Percentiles rank a stretch among this genome's conserved stretches.
These are phyloP conservation scores for Cladosporium oxysporum DNA, from an alignment of 2,329 filamentous ascomycete genomes.

Conservation along the genomic window DNA sequence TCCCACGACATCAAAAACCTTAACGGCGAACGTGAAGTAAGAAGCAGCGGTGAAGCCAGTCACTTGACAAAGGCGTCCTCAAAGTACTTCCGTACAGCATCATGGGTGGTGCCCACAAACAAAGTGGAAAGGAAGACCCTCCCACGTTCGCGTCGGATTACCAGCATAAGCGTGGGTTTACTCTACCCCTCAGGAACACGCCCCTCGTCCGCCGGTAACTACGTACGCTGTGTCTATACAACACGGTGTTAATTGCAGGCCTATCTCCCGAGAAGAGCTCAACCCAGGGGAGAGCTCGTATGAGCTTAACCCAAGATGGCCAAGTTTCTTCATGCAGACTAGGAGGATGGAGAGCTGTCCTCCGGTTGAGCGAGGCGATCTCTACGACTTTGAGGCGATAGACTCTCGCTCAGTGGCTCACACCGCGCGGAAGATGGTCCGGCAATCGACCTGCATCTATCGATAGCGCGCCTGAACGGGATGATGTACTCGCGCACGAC, in stretches of 20 bases:
- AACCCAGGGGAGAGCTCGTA: background rate
- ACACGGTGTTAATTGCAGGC: background rate
- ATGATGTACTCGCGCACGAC: background rate
- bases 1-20: background rate
- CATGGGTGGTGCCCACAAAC: background rate
- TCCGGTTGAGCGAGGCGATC: slow-evolving; percentile 1
- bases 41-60: background rate
- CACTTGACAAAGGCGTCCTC: background rate
- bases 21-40: background rate
- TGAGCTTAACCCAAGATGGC: background rate
- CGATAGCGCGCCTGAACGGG: background rate
- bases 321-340: slow-evolving; percentile 11
- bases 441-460: background rate
- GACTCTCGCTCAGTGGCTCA: background rate
- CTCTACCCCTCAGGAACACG: background rate
- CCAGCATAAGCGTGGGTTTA: background rate
- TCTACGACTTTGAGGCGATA: background rate
- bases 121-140: background rate
- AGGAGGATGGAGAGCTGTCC: background rate
- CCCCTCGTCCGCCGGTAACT: background rate
- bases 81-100: background rate
- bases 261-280: background rate
- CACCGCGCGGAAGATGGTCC: background rate
- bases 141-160: background rate
- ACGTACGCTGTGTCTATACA: background rate